Percentiles rank a stretch among this genome's conserved stretches.
phyloP scores from a whole-genome alignment of 495 filamentous ascomycete species.

The Annulohypoxylon stygium region DNA sequence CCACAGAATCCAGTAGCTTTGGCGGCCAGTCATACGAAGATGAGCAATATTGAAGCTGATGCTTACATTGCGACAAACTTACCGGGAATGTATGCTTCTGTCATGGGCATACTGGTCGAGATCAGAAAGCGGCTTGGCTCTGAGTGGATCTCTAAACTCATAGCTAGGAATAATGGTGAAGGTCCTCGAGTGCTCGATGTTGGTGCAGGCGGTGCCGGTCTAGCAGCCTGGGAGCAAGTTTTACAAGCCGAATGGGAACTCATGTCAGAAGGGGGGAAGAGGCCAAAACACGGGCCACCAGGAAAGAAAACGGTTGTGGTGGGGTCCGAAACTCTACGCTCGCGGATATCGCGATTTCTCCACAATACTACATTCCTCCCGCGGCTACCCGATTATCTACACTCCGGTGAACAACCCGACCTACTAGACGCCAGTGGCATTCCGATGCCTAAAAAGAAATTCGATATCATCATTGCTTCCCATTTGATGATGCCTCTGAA shows the following conservation, averaged over 20 bases:
- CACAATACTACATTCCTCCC: slow-evolving; percentile 94
- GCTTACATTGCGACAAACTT: slow-evolving; percentile 81
- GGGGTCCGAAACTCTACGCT: slow-evolving; percentile 69
- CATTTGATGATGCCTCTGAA: slow-evolving; percentile 79
- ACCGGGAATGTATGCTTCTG: slow-evolving; percentile 82
- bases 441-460: slow-evolving; percentile 75
- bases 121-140: slow-evolving; percentile 85
- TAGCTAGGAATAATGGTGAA: slow-evolving; percentile 72
- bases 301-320: slow-evolving; percentile 67
- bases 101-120: slow-evolving; percentile 81
- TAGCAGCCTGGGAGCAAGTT: slow-evolving; percentile 87
- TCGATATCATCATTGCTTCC: slow-evolving; percentile 90
- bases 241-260: slow-evolving; percentile 82
- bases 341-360: slow-evolving; percentile 80
- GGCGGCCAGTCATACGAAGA: slow-evolving; percentile 74
- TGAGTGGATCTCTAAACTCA: slow-evolving; percentile 78
- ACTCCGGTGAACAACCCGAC: slow-evolving; percentile 60
- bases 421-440: slow-evolving; percentile 56
- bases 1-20: slow-evolving; percentile 78
- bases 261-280: slow-evolving; percentile 66
- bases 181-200: slow-evolving; percentile 85
- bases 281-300: slow-evolving; percentile 50
- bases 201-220: slow-evolving; percentile 84
- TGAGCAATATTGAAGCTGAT: slow-evolving; percentile 91
- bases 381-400: slow-evolving; percentile 90